Conservation (phyloP, 2,329 filamentous ascomycete genomes). For the Calonectria pseudoturangicola region DNA sequence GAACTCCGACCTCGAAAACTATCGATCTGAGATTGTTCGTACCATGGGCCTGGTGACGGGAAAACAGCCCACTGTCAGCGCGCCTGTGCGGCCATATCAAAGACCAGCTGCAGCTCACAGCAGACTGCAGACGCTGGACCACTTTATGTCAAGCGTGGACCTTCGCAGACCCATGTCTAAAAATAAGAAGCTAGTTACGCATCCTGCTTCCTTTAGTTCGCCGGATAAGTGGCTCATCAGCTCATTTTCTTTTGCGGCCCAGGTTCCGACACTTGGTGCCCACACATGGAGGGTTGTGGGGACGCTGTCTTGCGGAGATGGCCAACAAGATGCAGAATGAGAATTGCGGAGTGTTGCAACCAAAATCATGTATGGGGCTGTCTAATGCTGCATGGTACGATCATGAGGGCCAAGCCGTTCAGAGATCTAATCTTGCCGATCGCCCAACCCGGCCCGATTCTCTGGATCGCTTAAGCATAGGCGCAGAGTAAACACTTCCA, state of each 20-base stretch:
- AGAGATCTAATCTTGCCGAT: constrained; percentile 10
- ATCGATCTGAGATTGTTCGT: neutral
- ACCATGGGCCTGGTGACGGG: neutral
- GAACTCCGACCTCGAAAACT: neutral
- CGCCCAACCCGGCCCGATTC: neutral
- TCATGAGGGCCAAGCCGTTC: neutral
- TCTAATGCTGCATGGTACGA: constrained; percentile 21
- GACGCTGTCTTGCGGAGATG: constrained; percentile 8
- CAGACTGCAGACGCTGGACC: neutral
- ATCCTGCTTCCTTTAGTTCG: neutral
- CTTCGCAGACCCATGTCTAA: neutral
- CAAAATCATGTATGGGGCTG: constrained; percentile 1
- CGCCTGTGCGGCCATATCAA: neutral
- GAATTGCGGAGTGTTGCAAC: constrained; percentile 20
- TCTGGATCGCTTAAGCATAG: neutral
- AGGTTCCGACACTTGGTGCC: constrained; percentile 8
- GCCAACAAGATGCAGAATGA: constrained; percentile 4
- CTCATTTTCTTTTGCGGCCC: constrained; percentile 9
- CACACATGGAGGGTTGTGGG: constrained; percentile 13
- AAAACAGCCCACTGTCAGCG: constrained; percentile 12
- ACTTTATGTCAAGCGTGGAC: constrained; percentile 29
- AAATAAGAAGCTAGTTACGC: neutral
- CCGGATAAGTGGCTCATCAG: constrained; percentile 13
- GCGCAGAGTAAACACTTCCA: neutral
- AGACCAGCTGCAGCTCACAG: constrained; percentile 9